Evolutionary conservation across 257 asterid species (phyloP).

Genomic region (Orobanche coerulescens): DNA sequence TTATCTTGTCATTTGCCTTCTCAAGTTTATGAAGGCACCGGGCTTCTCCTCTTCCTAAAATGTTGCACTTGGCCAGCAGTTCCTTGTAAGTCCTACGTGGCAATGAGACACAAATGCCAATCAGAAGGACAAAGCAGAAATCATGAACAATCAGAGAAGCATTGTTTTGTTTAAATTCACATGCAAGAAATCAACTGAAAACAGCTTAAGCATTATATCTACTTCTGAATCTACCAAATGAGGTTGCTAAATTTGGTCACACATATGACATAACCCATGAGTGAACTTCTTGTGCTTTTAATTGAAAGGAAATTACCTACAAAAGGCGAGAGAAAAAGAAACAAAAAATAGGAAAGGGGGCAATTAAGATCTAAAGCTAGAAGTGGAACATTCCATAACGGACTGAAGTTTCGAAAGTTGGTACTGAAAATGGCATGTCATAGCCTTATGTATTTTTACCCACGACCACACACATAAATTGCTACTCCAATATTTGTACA

Average conservation of each 20-base stretch:
- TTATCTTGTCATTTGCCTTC: conserved; percentile 69
- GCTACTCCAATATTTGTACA: not conserved
- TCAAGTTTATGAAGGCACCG: conserved; percentile 57
- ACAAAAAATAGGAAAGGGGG: not conserved
- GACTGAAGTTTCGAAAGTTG: not conserved
- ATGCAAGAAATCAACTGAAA: not conserved
- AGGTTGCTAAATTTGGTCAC: not conserved
- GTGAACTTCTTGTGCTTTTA: not conserved
- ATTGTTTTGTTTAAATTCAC: not conserved
- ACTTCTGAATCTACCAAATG: not conserved
- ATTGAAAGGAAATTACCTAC: no score
- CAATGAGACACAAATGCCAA: conserved; percentile 16
- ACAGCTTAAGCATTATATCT: not conserved
- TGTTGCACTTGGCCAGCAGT: conserved; percentile 75
- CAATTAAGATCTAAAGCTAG: not conserved
- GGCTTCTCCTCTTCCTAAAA: conserved; percentile 91
- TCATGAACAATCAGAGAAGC: conserved; percentile 2
- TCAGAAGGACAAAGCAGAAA: not conserved
- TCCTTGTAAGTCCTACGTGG: conserved; percentile 83
- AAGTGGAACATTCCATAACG: not conserved
- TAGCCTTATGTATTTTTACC: conserved; percentile 3
- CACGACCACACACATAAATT: not conserved
- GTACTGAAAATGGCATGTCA: conserved; percentile 9
- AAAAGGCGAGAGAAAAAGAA: no score
- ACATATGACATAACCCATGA: not conserved